phyloP scores from a whole-genome alignment of 75 land plant species.

The Cupressus sempervirens region DNA sequence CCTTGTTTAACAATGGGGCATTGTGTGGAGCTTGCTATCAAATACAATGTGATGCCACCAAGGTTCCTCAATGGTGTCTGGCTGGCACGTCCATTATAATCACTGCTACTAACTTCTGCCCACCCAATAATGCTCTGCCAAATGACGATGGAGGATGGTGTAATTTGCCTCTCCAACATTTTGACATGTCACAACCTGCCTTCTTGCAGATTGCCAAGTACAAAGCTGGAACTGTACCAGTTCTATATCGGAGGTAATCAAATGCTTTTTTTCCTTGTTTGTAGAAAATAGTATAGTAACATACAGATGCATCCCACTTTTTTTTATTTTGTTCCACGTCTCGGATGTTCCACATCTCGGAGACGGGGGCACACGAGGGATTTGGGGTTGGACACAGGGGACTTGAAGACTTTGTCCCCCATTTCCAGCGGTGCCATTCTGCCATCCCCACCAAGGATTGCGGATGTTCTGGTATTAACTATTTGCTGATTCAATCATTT shows the following conservation, averaged over 20 bases:
- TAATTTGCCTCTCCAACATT: slow-evolving; percentile 13
- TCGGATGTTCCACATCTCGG: too few relatives aligned
- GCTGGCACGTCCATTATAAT: slow-evolving; percentile 5
- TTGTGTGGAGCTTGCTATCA: slow-evolving; percentile 28
- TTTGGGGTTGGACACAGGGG: too few relatives aligned
- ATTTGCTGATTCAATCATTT: too few relatives aligned
- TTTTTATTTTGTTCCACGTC: too few relatives aligned
- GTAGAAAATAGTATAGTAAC: too few relatives aligned
- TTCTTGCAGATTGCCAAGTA: slow-evolving; percentile 15
- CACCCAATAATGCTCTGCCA: slow-evolving; percentile 5
- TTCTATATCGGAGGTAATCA: background rate
- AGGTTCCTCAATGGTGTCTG: background rate
- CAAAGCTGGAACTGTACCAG: slow-evolving; percentile 12
- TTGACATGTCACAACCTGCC: slow-evolving; percentile 20
- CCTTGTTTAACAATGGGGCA: slow-evolving; percentile 15
- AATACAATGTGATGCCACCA: slow-evolving; percentile 9
- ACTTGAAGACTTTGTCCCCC: too few relatives aligned
- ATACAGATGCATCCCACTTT: too few relatives aligned
- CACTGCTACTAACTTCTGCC: slow-evolving; percentile 20
- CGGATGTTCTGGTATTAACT: too few relatives aligned
- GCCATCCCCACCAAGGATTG: too few relatives aligned
- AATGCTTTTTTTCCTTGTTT: too few relatives aligned
- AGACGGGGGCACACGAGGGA: too few relatives aligned
- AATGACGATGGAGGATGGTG: slow-evolving; percentile 20
- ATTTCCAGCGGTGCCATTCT: too few relatives aligned